Base-by-base conservation (phyloP, 2,329 filamentous ascomycete species). In the Penicillium sp. region DNA sequence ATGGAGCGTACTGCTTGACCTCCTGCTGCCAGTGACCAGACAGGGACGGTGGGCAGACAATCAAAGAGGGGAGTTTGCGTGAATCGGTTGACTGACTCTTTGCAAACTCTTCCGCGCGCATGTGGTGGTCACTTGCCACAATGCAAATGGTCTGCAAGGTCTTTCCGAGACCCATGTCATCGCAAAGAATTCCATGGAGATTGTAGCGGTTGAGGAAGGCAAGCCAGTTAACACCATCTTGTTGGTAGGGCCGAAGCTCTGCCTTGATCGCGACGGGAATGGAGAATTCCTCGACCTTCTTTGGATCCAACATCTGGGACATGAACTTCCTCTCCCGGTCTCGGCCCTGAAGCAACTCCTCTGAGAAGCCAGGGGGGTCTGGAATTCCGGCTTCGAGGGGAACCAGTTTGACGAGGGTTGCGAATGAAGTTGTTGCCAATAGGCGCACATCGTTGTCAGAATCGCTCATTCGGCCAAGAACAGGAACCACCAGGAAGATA, bases 21-120 rank as follows among this genome's bases (percentile, higher is more conserved):
- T 99, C 94, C 70, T 99, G 94, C 72, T 97, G 92, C 94, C 94
- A 99, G 75, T 99, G 94, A 8, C 95, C 94, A 16, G 94, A 97
- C 22, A 99, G 81, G 0, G 94, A 97, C 1, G 94, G 94, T 5
- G 94, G 95, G 67, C 94, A 99, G 45, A 99, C 89, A 58, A 99
- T 97, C 50, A 99, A 82, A 11, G 93, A 96, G 2, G 94, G 92
- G 39, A 99, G 78, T 52, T 84, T 87, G 54, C 91, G 85, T 48
- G 85, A 84, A 67, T 99, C 94, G 0, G 85, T 81, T 27, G 90
- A 86, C 44, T 88, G 83, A 0, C 92, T 95, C 74, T 88, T 91
- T 27, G 86, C 86, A 70, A 88, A 97, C 68, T 97, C 92, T 68
- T 97, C 90, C 0, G 90, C 91, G 56, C 94, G 87, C 68, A 95